A percentile compares a stretch with the other conserved stretches of the same genome.
Conservation (phyloP, 208 protist genomes). For the Trichomonas gallinae region DNA sequence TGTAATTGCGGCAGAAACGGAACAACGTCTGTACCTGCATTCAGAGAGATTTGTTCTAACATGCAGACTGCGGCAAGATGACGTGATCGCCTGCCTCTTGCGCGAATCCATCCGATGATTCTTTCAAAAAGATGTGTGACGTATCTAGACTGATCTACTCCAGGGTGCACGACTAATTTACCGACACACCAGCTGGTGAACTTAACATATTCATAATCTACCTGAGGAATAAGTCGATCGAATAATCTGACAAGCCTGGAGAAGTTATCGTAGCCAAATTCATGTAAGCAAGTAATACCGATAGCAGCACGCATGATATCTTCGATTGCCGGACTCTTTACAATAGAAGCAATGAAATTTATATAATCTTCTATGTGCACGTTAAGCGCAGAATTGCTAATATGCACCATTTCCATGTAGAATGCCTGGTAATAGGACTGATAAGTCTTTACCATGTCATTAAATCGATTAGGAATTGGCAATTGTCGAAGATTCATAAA, state of each 20-base stretch:
- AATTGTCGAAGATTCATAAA: neutral
- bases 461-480: neutral
- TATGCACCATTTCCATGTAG: neutral
- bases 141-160: neutral
- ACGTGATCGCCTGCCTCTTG: neutral
- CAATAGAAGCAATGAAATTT: neutral
- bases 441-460: neutral
- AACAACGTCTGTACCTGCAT: neutral
- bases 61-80: neutral
- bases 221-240: neutral
- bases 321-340: neutral
- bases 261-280: neutral
- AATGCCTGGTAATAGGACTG: neutral
- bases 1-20: neutral
- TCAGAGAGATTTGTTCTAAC: neutral
- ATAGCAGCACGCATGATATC: neutral
- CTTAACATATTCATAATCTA: neutral
- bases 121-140: neutral
- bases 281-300: neutral
- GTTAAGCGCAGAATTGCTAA: neutral
- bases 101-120: neutral
- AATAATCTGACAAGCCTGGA: neutral
- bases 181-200: slow-evolving; percentile 3
- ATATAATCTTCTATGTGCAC: neutral
- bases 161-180: neutral